Conservation (phyloP, 306 rosid species). For the Quercus dentata region DNA sequence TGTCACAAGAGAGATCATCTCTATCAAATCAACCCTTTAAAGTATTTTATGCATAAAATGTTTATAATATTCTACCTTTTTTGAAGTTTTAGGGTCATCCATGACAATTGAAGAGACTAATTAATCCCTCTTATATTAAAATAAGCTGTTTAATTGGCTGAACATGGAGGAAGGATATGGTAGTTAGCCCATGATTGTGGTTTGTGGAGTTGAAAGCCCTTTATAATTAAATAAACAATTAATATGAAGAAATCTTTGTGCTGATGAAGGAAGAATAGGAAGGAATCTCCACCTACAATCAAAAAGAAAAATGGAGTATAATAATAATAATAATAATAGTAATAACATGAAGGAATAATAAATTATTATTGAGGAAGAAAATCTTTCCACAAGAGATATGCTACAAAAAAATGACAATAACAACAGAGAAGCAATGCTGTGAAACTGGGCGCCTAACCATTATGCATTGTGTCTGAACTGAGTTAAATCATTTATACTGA, state of each 20-base stretch:
- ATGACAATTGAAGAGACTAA: slow-evolving; percentile 36
- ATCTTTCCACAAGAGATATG: slow-evolving; percentile 47
- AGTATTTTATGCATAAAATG: background rate
- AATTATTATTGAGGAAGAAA: slow-evolving; percentile 28
- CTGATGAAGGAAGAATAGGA: slow-evolving; percentile 5
- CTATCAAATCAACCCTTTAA: slow-evolving; percentile 19
- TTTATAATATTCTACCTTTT: slow-evolving; percentile 18
- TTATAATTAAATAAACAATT: slow-evolving; percentile 12
- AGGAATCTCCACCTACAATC: slow-evolving; percentile 29
- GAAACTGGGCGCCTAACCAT: slow-evolving; percentile 12
- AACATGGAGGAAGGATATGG: slow-evolving; percentile 46
- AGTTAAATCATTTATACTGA: no score
- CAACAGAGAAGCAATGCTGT: no score
- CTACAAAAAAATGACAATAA: slow-evolving; percentile 5
- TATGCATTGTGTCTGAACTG: background rate
- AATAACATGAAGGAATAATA: slow-evolving; percentile 5
- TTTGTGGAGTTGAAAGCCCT: slow-evolving; percentile 40
- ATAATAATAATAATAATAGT: background rate
- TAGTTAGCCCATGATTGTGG: slow-evolving; percentile 33
- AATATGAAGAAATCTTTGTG: slow-evolving; percentile 6
- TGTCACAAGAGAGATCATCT: slow-evolving; percentile 3
- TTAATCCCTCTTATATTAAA: slow-evolving; percentile 28
- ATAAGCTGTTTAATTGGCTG: slow-evolving; percentile 19
- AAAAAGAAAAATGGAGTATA: background rate
- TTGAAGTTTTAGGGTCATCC: slow-evolving; percentile 36